These are phyloP conservation scores for Batrachochytrium dendrobatidis DNA, from an alignment of 371 early-diverging fungal genomes.

Conservation along the genomic window DNA sequence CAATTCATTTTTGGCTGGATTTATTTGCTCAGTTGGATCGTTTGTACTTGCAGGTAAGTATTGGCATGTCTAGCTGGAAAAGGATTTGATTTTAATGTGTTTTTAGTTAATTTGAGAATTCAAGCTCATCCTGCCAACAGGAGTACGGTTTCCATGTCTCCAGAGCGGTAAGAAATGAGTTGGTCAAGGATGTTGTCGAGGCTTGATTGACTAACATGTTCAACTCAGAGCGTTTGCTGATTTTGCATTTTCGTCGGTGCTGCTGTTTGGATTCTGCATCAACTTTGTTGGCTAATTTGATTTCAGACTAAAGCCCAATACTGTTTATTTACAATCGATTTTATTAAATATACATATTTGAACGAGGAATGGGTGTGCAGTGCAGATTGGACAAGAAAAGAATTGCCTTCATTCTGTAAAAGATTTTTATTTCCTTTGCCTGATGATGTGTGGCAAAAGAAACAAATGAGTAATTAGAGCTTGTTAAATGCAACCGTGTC, in stretches of 20 bases:
- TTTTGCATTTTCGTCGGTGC: slow-evolving; percentile 58
- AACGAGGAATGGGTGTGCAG: no score
- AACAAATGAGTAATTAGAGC: no score
- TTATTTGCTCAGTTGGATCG: slow-evolving; percentile 82
- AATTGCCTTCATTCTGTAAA: no score
- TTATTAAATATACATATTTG: no score
- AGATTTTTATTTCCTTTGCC: no score
- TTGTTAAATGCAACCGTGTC: slow-evolving; percentile 75
- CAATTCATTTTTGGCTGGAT: slow-evolving; percentile 93
- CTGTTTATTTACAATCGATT: no score
- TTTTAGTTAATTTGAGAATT: slow-evolving; percentile 55
- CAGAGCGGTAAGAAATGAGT: slow-evolving; percentile 48
- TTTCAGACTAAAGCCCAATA: no score
- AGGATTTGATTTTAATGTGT: not conserved
- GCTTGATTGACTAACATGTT: slow-evolving; percentile 3
- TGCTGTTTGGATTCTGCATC: slow-evolving; percentile 66
- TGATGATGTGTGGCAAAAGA: no score
- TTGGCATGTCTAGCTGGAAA: not conserved
- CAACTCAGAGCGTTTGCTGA: slow-evolving; percentile 63
- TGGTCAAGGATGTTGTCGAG: not conserved
- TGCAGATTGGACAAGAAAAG: no score
- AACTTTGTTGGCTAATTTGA: slow-evolving; percentile 64
- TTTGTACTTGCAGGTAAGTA: slow-evolving; percentile 85
- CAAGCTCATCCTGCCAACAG: slow-evolving; percentile 64
- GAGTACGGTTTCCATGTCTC: slow-evolving; percentile 41